phyloP scores from a whole-genome alignment of 2,329 filamentous ascomycete genomes.

The Penicillium sp. region DNA sequence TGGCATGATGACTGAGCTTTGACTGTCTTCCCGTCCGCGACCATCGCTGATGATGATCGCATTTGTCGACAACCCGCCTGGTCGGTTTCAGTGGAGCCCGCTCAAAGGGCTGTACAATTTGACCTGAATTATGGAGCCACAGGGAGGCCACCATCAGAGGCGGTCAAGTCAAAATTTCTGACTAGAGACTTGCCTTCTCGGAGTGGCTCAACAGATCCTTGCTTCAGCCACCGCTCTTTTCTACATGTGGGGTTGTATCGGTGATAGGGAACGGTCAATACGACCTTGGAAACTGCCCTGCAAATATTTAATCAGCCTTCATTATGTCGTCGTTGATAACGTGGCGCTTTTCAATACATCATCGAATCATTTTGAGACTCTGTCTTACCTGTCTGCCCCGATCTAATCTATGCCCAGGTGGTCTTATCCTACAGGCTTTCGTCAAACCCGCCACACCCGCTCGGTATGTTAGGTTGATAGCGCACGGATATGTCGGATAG shows the following conservation, averaged over 20 bases:
- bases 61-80: conserved; percentile 16
- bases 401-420: neutral
- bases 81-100: conserved; percentile 10
- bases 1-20: neutral
- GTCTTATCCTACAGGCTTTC: conserved; percentile 2
- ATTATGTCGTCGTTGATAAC: conserved; percentile 16
- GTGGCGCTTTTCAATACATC: conserved; percentile 10
- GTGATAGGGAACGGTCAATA: neutral
- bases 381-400: conserved; percentile 1
- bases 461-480: conserved; percentile 12
- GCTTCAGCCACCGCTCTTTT: conserved; percentile 12
- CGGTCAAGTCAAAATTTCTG: conserved; percentile 1
- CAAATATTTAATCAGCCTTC: neutral
- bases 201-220: conserved; percentile 10
- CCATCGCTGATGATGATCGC: conserved; percentile 16
- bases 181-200: neutral
- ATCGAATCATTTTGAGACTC: neutral
- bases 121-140: neutral
- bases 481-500: conserved; percentile 21
- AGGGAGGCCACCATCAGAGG: neutral
- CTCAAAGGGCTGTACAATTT: neutral
- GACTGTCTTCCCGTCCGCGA: conserved; percentile 15
- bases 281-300: neutral
- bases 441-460: conserved; percentile 27
- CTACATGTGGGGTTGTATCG: neutral